Evolutionary conservation across 805 yeast species (phyloP).

Genomic region (Monosporozyma solicola): DNA sequence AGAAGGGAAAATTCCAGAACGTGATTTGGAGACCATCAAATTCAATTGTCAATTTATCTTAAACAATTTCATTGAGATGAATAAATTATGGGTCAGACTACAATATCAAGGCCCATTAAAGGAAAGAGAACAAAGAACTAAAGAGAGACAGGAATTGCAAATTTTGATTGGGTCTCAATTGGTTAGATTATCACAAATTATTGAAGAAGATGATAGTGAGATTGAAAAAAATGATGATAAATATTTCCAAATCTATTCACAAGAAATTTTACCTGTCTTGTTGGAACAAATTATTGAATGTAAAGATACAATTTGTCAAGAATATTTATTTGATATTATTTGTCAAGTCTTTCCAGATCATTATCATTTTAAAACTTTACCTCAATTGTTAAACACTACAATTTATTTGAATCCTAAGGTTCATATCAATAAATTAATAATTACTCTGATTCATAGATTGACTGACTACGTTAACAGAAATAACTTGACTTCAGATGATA

Average conservation of each 20-base stretch:
- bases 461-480: slow-evolving; percentile 12
- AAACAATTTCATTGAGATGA: slow-evolving; percentile 92
- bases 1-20: neutral
- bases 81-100: slow-evolving; percentile 91
- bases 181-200: slow-evolving; percentile 79
- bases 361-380: slow-evolving; percentile 71
- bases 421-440: slow-evolving; percentile 54
- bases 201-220: slow-evolving; percentile 44
- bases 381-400: slow-evolving; percentile 55
- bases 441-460: slow-evolving; percentile 65
- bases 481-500: neutral
- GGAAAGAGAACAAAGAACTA: slow-evolving; percentile 62
- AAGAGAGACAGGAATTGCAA: slow-evolving; percentile 81
- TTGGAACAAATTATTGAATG: slow-evolving; percentile 90
- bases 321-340: slow-evolving; percentile 80
- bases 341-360: slow-evolving; percentile 93
- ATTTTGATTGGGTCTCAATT: slow-evolving; percentile 88
- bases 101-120: slow-evolving; percentile 93
- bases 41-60: slow-evolving; percentile 59
- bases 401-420: slow-evolving; percentile 61
- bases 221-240: neutral
- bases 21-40: slow-evolving; percentile 1
- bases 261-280: slow-evolving; percentile 62
- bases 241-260: slow-evolving; percentile 27
- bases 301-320: slow-evolving; percentile 85